Evolutionary conservation across 2,329 filamentous ascomycete species (phyloP).

Genomic region (Claviceps capensis): DNA sequence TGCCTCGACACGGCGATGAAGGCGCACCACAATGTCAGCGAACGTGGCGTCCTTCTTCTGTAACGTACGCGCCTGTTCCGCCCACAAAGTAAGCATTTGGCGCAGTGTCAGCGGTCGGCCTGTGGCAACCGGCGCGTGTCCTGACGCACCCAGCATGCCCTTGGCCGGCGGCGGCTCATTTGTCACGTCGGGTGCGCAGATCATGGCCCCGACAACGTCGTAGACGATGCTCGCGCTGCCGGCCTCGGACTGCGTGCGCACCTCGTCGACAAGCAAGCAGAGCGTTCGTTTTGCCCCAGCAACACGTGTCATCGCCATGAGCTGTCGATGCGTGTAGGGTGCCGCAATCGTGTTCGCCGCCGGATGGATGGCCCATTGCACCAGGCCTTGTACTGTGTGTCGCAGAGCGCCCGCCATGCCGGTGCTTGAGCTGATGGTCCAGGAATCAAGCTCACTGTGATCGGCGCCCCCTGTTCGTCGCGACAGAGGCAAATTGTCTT

Average conservation of each 20-base stretch:
- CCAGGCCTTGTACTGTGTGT: slow-evolving; percentile 46
- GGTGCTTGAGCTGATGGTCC: slow-evolving; percentile 42
- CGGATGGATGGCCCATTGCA: slow-evolving; percentile 52
- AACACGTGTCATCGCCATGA: slow-evolving; percentile 46
- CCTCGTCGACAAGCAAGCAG: slow-evolving; percentile 50
- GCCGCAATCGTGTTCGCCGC: slow-evolving; percentile 42
- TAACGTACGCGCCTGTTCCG: slow-evolving; percentile 42
- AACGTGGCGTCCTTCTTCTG: slow-evolving; percentile 41
- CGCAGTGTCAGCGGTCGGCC: slow-evolving; percentile 42
- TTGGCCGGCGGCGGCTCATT: slow-evolving; percentile 24
- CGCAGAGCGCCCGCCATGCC: slow-evolving; percentile 46
- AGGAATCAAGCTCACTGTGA: slow-evolving; percentile 54
- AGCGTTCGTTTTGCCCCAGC: slow-evolving; percentile 50
- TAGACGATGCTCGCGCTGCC: slow-evolving; percentile 48
- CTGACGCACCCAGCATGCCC: slow-evolving; percentile 19
- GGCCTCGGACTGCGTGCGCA: slow-evolving; percentile 45
- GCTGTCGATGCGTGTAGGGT: slow-evolving; percentile 58
- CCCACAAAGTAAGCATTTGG: slow-evolving; percentile 43
- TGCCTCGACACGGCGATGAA: slow-evolving; percentile 51
- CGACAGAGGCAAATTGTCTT: slow-evolving; percentile 41
- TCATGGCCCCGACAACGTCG: slow-evolving; percentile 54
- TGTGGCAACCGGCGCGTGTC: slow-evolving; percentile 21
- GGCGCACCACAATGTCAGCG: slow-evolving; percentile 48
- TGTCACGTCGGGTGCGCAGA: slow-evolving; percentile 51
- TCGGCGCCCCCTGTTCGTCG: slow-evolving; percentile 49